A percentile compares a stretch with the other conserved stretches of the same genome.
These are phyloP conservation scores for Kokia cookei DNA, from an alignment of 441 rosid species.

Conservation along the genomic window DNA sequence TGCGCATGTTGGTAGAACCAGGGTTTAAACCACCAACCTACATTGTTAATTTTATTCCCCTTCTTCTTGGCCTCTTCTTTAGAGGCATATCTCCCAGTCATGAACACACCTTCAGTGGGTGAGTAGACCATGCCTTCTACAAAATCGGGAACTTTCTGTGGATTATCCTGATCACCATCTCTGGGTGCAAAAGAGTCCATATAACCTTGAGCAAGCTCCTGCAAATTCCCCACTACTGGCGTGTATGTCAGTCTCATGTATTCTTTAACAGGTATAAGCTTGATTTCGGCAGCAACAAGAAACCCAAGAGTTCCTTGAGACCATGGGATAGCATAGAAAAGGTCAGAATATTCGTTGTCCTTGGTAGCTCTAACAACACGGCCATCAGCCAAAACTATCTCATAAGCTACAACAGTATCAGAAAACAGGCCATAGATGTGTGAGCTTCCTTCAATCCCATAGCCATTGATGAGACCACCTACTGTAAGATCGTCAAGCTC, in stretches of 20 bases:
- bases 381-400: slow-evolving; percentile 85
- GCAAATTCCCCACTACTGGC: slow-evolving; percentile 66
- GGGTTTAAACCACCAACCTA: slow-evolving; percentile 98
- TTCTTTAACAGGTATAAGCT: slow-evolving; percentile 78
- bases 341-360: slow-evolving; percentile 89
- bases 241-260: slow-evolving; percentile 94
- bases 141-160: slow-evolving; percentile 80
- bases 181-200: slow-evolving; percentile 80
- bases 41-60: slow-evolving; percentile 76
- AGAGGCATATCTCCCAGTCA: slow-evolving; percentile 93
- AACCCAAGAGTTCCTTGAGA: slow-evolving; percentile 95
- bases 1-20: slow-evolving; percentile 98
- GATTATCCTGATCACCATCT: slow-evolving; percentile 79
- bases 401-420: slow-evolving; percentile 94
- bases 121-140: slow-evolving; percentile 87
- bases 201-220: slow-evolving; percentile 75
- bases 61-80: slow-evolving; percentile 88
- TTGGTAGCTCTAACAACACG: slow-evolving; percentile 85
- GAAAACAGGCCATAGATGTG: slow-evolving; percentile 93
- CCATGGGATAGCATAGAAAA: slow-evolving; percentile 94
- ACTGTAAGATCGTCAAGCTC: slow-evolving; percentile 99
- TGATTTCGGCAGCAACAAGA: slow-evolving; percentile 90
- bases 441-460: slow-evolving; percentile 99
- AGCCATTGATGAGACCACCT: slow-evolving; percentile 98
- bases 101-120: slow-evolving; percentile 75